Evolutionary conservation across 345 rosid genomes (phyloP), one percentile per base, ranked within the genome.

Genomic region (Psidium guajava): DNA sequence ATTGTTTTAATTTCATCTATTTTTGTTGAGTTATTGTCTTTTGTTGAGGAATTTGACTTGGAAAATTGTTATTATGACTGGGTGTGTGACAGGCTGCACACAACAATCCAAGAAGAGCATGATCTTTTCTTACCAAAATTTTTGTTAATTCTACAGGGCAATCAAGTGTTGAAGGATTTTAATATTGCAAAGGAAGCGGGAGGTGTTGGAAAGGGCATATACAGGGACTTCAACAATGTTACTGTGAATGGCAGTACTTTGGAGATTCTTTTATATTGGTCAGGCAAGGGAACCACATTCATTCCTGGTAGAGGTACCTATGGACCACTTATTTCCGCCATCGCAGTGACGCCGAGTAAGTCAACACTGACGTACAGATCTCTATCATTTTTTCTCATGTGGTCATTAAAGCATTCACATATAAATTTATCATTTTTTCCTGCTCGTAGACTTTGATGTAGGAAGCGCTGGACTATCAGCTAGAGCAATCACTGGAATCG

Each of bases 251-350:
- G 94, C 15, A 91, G 91, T 89, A 95, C 99, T 42, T 28, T 97
- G 86, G 96, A 95, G 92, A 91, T 97, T 84, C 95, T 88, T 87
- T 90, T 95, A 58, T 89, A 89, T 53, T 97, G 99, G 99, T 27
- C 89, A 27, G 98, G 99, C 13, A 94, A 92, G 93, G 98, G 99
- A 77, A 95, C 98, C 25, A 91, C 83, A 28, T 86, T 92, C 10
- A 49, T 97, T 86, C 99, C 99, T 13, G 86, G 64, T 6, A 84
- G 96, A 84, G 95, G 95, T 57, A 93, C 89, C 74, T 93, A 95
- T 83, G 99, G 98, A 49, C 99, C 99, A 86, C 96, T 97, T 81
- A 93, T 97, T 86, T 94, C 96, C 21, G 99, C 94, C 56, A 93
- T 93, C 83, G 87, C 94, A 22, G 88, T 97, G 59, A 93, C 95